Evolutionary conservation across 768 basidiomycete species (phyloP).

Genomic region (Suillus hirtellus): DNA sequence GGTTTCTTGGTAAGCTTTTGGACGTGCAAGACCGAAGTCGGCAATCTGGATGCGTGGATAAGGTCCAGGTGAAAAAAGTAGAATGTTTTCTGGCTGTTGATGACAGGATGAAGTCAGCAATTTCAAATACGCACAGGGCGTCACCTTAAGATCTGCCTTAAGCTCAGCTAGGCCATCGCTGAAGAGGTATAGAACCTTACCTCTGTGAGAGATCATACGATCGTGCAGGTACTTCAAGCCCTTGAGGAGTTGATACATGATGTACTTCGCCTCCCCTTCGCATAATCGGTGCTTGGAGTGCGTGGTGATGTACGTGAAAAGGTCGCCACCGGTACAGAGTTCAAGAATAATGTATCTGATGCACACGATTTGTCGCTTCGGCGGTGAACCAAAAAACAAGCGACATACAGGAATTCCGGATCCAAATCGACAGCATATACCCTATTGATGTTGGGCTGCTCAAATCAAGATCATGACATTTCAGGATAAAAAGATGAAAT

Average conservation of each 20-base stretch:
- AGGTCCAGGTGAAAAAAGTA: slow-evolving; percentile 75
- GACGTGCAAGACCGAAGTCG: slow-evolving; percentile 84
- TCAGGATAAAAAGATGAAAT: neutral
- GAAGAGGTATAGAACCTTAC: slow-evolving; percentile 38
- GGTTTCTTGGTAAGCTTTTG: slow-evolving; percentile 77
- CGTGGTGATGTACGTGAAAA: slow-evolving; percentile 82
- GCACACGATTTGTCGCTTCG: neutral
- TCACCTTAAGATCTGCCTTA: slow-evolving; percentile 64
- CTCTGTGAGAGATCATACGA: slow-evolving; percentile 75
- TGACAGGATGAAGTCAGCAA: neutral
- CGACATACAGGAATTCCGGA: slow-evolving; percentile 55
- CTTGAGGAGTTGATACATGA: slow-evolving; percentile 77
- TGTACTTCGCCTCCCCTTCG: slow-evolving; percentile 83
- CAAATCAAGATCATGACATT: slow-evolving; percentile 3
- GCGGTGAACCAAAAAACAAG: neutral
- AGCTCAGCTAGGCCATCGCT: slow-evolving; percentile 7
- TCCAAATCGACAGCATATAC: slow-evolving; percentile 70
- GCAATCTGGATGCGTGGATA: slow-evolving; percentile 85
- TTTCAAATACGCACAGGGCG: slow-evolving; percentile 4
- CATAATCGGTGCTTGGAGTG: slow-evolving; percentile 57
- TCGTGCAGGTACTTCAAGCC: slow-evolving; percentile 73
- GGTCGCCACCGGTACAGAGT: slow-evolving; percentile 81
- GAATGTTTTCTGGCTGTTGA: slow-evolving; percentile 77
- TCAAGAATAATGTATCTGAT: slow-evolving; percentile 80
- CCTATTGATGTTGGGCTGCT: slow-evolving; percentile 78